Evolutionary conservation across 129 eudicot genomes (phyloP), one percentile per base, ranked within the genome.

Genomic region (Saposhnikovia divaricata): DNA sequence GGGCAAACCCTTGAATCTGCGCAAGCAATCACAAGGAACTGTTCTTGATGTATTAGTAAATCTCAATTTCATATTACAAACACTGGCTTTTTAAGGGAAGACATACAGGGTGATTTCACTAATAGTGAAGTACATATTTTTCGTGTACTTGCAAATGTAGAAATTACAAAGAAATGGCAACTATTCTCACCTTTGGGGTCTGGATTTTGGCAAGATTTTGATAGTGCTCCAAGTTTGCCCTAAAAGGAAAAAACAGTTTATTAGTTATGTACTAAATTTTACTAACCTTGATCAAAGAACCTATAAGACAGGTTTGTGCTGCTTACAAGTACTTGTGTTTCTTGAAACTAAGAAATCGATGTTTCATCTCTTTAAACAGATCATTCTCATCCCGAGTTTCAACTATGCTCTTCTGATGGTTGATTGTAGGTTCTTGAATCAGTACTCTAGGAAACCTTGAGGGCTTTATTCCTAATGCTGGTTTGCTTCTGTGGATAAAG

Each of bases 1-100:
- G 98, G 97, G 76, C 98, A 95, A 78, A 95, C 97, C 82, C 98
- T 87, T 12, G 98, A 94, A 85, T 95, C 98, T 85, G 92, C 98
- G 81, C 99, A 96, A 85, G 99, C 89, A 83, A 96, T 89, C 87
- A 96, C 95, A 87, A 91, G 77, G 79, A 96, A 96, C 99, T 96
- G 93, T 83, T 83, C 87, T 78, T 42, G 72, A 81, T 80, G 77
- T 79, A 18, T 89, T 79, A 84, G 93, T 82, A 79, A 57, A 77
- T 77, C 77, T 57, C 37, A 16, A 70, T 59, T 73, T 78, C 4
- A 63, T 66, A 37, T 19, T 70, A 23, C 34, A 37, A 51, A 28
- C 12, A 63, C 9, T 28, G 21, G 72, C 51, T 39, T 42, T 18
- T 12, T 25, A 40, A 55, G 15, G 68, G 63, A 53, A 53, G 11